Evolutionary conservation across 2,329 filamentous ascomycete species (phyloP).

Genomic region (Colletotrichum sp.): DNA sequence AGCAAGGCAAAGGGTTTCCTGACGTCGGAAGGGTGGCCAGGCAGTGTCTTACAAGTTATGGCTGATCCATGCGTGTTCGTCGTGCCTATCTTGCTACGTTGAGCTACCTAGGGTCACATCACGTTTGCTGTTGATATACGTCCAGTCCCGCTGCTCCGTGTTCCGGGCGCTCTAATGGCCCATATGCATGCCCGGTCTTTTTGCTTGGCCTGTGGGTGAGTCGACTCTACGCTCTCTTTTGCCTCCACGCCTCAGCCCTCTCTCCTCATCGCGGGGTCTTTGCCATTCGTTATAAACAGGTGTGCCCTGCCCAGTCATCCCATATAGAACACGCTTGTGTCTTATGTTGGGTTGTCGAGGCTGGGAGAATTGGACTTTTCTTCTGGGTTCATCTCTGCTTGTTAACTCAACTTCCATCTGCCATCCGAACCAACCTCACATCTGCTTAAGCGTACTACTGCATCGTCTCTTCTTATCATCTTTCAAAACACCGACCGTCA

Average conservation of each 20-base stretch:
- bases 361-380: not conserved
- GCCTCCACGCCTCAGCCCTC: not conserved
- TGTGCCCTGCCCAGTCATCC: not conserved
- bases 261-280: not conserved
- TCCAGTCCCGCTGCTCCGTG: not conserved
- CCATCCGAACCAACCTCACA: not conserved
- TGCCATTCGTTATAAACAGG: not conserved
- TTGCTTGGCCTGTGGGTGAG: not conserved
- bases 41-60: not conserved
- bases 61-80: not conserved
- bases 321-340: not conserved
- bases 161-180: not conserved
- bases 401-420: not conserved
- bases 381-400: not conserved
- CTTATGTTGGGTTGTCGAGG: not conserved
- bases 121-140: not conserved
- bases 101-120: not conserved
- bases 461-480: not conserved
- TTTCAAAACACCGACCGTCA: not conserved
- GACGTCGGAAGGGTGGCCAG: not conserved
- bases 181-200: not conserved
- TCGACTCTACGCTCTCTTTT: not conserved
- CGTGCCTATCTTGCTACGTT: not conserved
- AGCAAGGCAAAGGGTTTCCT: not conserved
- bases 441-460: not conserved